Conservation (phyloP, 2,329 filamentous ascomycete species). For the Didymella sp. region DNA sequence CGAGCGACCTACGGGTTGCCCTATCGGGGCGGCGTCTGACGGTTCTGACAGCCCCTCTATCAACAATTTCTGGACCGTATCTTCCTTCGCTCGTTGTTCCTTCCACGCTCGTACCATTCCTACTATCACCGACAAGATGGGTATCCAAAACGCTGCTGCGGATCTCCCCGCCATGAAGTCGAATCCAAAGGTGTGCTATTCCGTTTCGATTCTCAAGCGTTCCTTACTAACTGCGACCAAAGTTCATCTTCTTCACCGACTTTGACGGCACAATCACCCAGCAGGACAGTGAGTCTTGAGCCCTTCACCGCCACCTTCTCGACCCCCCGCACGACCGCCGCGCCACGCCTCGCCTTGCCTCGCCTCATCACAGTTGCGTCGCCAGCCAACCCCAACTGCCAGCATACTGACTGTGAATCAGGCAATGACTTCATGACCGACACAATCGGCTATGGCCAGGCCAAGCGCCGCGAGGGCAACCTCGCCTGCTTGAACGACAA, state of each 20-base stretch:
- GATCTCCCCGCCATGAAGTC: conserved; percentile 56
- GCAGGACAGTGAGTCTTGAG: conserved; percentile 63
- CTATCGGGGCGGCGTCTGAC: conserved; percentile 7
- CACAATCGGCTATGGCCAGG: conserved; percentile 82
- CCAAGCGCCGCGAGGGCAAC: conserved; percentile 75
- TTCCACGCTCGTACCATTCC: conserved; percentile 5
- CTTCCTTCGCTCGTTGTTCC: conserved; percentile 3
- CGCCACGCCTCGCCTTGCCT: conserved; percentile 2
- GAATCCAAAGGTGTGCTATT: conserved; percentile 63
- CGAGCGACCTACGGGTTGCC: conserved; percentile 8
- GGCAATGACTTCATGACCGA: conserved; percentile 80
- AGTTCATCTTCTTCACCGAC: conserved; percentile 98
- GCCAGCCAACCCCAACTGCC: conserved; percentile 3
- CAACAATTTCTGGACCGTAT: conserved; percentile 12
- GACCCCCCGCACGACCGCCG: conserved; percentile 1
- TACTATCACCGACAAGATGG: conserved; percentile 38
- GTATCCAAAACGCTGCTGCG: conserved; percentile 41
- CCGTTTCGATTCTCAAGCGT: conserved; percentile 8
- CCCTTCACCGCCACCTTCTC: conserved; percentile 5
- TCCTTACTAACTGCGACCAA: conserved; percentile 20
- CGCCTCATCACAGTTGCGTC: conserved; percentile 19
- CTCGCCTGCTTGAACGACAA: conserved; percentile 74
- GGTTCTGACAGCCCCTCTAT: conserved; percentile 11
- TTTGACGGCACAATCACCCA: conserved; percentile 96
- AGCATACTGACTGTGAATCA: conserved; percentile 37